Base-by-base conservation (phyloP, 768 basidiomycete species). In the Serendipita sp. region DNA sequence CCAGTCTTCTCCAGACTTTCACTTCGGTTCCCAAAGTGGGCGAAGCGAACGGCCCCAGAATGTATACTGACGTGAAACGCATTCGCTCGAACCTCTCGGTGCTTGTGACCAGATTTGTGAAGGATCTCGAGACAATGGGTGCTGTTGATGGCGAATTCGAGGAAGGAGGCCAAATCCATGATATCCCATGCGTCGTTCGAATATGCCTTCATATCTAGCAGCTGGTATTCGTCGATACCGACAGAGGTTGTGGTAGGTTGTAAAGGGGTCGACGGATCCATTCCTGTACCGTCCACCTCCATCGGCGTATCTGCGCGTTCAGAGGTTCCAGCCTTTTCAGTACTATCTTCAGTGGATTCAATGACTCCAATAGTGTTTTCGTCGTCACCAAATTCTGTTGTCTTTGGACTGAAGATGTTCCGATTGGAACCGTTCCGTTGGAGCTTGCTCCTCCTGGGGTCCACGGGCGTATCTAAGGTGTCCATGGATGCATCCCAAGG, bases 31-130 rank as follows among this genome's bases (percentile, higher is more conserved):
- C 86, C 85, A 65, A 84, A 86, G 68, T 88, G 86, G 24, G 85
- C 82, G 61, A 86, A 75, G 1, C 84, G 80, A 30, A 87, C 85
- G 42, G 81, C 75, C 14, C 84, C 84, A 42, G 83, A 81, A 71
- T 85, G 81, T 0, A 82, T 77, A 67, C 85, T 86, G 31, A 85
- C 75, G 71, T 87, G 85, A 69, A 86, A 87, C 1, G 85, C 85
- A 68, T 87, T 87, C 17, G 85, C 84, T 24, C 85, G 82, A 31
- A 88, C 84, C 81, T 88, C 86, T 63, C 85, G 78, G 70, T 88
- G 86, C 17, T 82, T 78, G 44, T 82, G 71, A 3, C 83, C 83
- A 43, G 75, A 81, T 80, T 75, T 80, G 69, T 88, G 85, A 66
- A 86, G 75, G 60, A 78, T 76, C 70, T 86, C 84, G 50, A 88